Conservation (phyloP, 768 basidiomycete species). For the Lentinus tigrinus region DNA sequence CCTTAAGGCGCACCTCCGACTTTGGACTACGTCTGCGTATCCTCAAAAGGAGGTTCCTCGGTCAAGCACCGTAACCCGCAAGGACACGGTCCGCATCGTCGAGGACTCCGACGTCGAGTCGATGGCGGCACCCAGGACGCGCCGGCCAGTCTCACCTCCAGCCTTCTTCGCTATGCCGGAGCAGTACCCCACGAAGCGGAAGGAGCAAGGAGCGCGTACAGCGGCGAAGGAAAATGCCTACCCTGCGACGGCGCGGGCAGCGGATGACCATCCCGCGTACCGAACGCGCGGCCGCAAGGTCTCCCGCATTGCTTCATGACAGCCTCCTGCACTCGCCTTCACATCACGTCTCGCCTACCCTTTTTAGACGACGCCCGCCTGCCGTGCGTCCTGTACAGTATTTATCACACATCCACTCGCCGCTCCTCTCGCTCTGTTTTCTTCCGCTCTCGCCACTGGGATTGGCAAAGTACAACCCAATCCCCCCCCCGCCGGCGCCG, state of each 20-base stretch:
- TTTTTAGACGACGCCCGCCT: constrained; percentile 14
- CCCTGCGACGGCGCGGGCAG: not conserved
- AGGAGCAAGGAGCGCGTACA: constrained; percentile 1
- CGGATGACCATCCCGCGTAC: constrained; percentile 35
- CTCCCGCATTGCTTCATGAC: constrained; percentile 37
- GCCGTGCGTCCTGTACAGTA: constrained; percentile 18
- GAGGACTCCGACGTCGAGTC: constrained; percentile 2
- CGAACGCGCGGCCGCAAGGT: constrained; percentile 43
- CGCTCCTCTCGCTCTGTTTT: constrained; percentile 3
- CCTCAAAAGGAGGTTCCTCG: constrained; percentile 10
- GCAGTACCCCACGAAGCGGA: constrained; percentile 16
- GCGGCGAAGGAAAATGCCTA: constrained; percentile 12
- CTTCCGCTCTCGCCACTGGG: constrained; percentile 16
- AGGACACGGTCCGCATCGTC: not conserved
- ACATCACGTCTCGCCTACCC: constrained; percentile 8
- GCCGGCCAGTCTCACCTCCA: constrained; percentile 12
- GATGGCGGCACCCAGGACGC: not conserved
- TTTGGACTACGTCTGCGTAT: constrained; percentile 3
- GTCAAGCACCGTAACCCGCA: constrained; percentile 11
- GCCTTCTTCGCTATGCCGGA: constrained; percentile 20
- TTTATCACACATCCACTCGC: constrained; percentile 10
- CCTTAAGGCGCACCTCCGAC: constrained; percentile 18
- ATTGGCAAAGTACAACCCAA: constrained; percentile 20
- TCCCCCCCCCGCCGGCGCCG: constrained; percentile 17
- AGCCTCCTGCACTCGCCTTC: not conserved